Conservation (phyloP, 495 filamentous ascomycete genomes). For the Endocarpon pusillum region DNA sequence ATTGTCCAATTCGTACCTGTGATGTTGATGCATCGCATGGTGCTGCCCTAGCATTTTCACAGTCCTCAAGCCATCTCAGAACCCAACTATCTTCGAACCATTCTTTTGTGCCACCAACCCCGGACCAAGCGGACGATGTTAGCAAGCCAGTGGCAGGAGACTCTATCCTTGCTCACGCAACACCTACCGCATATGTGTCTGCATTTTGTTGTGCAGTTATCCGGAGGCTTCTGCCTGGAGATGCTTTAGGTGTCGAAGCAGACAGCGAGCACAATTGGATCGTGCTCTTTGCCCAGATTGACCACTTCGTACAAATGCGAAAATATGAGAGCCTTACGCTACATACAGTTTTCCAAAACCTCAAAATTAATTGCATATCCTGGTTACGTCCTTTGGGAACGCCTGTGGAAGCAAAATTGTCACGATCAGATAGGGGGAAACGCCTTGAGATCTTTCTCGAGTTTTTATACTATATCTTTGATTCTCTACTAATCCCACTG, state of each 20-base stretch:
- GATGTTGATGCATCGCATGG: not conserved
- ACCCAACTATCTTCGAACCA: too few species aligned
- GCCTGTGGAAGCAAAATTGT: conserved; percentile 31
- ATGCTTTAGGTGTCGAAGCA: conserved; percentile 51
- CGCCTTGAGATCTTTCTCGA: conserved; percentile 66
- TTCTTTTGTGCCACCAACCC: too few species aligned
- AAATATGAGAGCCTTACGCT: conserved; percentile 68
- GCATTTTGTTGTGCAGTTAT: conserved; percentile 76
- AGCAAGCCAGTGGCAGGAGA: too few species aligned
- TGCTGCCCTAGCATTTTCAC: too few species aligned
- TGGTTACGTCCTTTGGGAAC: conserved; percentile 46
- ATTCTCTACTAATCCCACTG: conserved; percentile 78
- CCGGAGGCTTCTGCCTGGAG: conserved; percentile 52
- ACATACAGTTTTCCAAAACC: conserved; percentile 55
- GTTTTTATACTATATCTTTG: conserved; percentile 81
- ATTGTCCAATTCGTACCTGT: conserved; percentile 41
- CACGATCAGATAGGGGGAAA: conserved; percentile 56
- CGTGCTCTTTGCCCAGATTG: conserved; percentile 44
- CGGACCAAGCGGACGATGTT: too few species aligned
- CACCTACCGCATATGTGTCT: conserved; percentile 51
- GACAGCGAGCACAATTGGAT: conserved; percentile 38
- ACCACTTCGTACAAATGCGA: conserved; percentile 59
- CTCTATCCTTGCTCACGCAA: conserved; percentile 67
- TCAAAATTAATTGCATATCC: conserved; percentile 53
- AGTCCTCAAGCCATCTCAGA: too few species aligned